phyloP scores from a whole-genome alignment of 306 rosid genomes.

The Trichosanthes truncata region DNA sequence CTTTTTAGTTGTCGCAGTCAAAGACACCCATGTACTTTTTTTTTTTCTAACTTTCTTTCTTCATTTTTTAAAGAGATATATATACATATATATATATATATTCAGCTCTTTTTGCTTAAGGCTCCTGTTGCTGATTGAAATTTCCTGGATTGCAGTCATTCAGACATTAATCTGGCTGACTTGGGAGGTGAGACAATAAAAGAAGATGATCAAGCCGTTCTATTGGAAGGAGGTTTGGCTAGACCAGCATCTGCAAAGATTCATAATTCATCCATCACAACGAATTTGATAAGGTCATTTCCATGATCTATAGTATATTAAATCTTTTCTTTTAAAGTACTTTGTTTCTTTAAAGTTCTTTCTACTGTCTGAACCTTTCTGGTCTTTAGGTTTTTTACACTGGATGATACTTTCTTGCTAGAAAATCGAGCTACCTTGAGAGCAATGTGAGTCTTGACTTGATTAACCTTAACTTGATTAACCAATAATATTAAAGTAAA shows the following conservation, averaged over 20 bases:
- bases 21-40: not conserved
- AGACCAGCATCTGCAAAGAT: conserved; percentile 68
- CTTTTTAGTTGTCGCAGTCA: not conserved
- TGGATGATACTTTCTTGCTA: conserved; percentile 85
- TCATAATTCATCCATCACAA: conserved; percentile 51
- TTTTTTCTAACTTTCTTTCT: not conserved
- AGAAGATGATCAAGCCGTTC: conserved; percentile 80
- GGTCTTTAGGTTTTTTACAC: conserved; percentile 63
- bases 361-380: conserved; percentile 22
- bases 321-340: conserved; percentile 11
- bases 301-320: conserved; percentile 4
- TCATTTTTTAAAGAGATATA: not conserved
- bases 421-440: conserved; percentile 80
- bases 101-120: not conserved
- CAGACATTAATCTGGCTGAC: conserved; percentile 71
- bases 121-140: conserved; percentile 7
- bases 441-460: conserved; percentile 63
- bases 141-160: conserved; percentile 55
- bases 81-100: too few relatives aligned
- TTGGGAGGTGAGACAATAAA: conserved; percentile 62
- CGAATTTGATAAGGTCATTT: conserved; percentile 66
- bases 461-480: conserved; percentile 19
- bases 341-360: conserved; percentile 16
- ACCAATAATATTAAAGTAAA: conserved; percentile 2
- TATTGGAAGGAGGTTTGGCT: conserved; percentile 78